Evolutionary conservation across 805 yeast species (phyloP).

Genomic region (Alloascoidea hylecoeti): DNA sequence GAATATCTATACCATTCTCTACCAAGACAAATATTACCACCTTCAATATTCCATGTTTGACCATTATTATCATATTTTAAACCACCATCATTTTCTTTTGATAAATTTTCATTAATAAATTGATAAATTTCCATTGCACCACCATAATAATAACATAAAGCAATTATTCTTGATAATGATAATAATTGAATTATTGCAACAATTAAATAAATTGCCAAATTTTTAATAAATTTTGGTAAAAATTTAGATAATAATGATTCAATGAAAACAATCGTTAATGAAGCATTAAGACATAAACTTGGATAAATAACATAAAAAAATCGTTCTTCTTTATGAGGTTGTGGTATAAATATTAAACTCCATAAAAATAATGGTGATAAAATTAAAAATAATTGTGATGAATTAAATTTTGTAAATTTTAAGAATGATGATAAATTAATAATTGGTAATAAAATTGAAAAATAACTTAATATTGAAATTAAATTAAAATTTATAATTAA

Average conservation of each 20-base stretch:
- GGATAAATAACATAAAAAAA: conserved; percentile 81
- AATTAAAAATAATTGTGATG: conserved; percentile 11
- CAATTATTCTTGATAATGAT: conserved; percentile 38
- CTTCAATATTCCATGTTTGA: too few relatives aligned
- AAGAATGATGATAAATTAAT: not conserved
- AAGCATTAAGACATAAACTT: conserved; percentile 46
- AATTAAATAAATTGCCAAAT: conserved; percentile 4
- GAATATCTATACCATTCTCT: conserved; percentile 94
- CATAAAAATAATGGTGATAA: conserved; percentile 46
- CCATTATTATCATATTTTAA: too few relatives aligned
- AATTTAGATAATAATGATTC: conserved; percentile 2
- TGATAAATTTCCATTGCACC: conserved; percentile 56
- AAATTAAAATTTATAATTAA: conserved; percentile 63
- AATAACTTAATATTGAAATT: conserved; percentile 12
- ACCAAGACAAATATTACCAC: conserved; percentile 74
- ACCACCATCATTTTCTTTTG: too few relatives aligned
- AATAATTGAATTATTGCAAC: conserved; percentile 11
- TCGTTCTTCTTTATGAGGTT: conserved; percentile 90
- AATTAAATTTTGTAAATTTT: conserved; percentile 5
- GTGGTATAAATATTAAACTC: conserved; percentile 50
- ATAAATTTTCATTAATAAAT: conserved; percentile 19
- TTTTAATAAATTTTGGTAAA: conserved; percentile 1
- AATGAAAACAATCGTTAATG: conserved; percentile 24
- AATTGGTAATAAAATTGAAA: not conserved
- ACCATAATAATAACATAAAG: conserved; percentile 50